Evolutionary conservation across 306 rosid genomes (phyloP).

Genomic region (Gastrolobium villosum): DNA sequence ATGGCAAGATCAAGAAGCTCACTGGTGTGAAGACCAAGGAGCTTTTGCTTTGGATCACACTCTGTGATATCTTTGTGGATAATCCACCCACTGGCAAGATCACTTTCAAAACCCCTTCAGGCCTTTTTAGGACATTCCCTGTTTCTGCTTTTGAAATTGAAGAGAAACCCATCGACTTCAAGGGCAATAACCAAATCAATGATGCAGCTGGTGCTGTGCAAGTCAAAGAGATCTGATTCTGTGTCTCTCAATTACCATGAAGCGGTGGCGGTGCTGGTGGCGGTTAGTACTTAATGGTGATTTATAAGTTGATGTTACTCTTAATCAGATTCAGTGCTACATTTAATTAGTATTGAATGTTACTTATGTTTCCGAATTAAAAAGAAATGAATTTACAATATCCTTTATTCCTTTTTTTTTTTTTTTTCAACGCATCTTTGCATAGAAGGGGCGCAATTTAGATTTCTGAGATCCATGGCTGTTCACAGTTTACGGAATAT

Average conservation of each 20-base stretch:
- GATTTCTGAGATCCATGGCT: background rate
- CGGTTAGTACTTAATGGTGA: background rate
- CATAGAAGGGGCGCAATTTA: background rate
- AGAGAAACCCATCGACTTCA: conserved; percentile 37
- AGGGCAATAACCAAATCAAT: conserved; percentile 32
- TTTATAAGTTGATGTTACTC: background rate
- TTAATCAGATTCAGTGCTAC: background rate
- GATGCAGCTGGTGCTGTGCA: conserved; percentile 31
- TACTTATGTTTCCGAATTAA: background rate
- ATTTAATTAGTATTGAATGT: too few relatives aligned
- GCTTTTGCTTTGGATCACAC: conserved; percentile 79
- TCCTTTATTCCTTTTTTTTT: background rate
- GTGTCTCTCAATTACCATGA: background rate
- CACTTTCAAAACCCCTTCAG: conserved; percentile 72
- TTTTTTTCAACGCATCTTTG: background rate
- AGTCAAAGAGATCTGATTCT: conserved; percentile 59
- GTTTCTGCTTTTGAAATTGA: conserved; percentile 70
- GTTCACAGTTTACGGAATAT: background rate
- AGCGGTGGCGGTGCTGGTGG: background rate
- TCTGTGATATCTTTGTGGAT: conserved; percentile 73
- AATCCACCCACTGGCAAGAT: conserved; percentile 82
- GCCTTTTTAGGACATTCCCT: conserved; percentile 71
- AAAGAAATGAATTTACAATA: background rate
- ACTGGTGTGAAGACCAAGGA: conserved; percentile 89
- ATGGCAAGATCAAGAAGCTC: conserved; percentile 75